A percentile compares a stretch with the other conserved stretches of the same genome.
Evolutionary conservation across 108 stramenopile species (phyloP).

Genomic region (Nitzschia inconspicua): DNA sequence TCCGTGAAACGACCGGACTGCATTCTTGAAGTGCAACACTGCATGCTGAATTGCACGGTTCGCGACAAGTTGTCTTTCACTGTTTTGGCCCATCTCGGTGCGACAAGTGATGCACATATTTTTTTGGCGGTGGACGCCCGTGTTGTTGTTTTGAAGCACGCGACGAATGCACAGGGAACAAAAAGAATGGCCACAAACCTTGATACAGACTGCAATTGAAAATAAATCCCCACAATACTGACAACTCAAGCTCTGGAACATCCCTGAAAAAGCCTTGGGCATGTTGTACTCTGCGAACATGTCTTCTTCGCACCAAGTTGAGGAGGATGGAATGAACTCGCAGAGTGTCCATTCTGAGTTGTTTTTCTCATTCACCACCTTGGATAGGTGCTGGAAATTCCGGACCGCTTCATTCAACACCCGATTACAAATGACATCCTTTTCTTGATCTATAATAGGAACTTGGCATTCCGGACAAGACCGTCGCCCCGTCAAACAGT

Average conservation of each 20-base stretch:
- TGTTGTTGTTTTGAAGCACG: conserved; percentile 17
- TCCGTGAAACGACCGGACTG: too few relatives aligned
- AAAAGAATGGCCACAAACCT: conserved; percentile 55
- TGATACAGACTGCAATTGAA: conserved; percentile 33
- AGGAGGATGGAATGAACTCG: too few relatives aligned
- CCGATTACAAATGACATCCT: too few relatives aligned
- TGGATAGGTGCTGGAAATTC: too few relatives aligned
- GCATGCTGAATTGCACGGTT: conserved; percentile 22
- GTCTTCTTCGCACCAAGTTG: too few relatives aligned
- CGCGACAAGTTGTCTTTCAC: conserved; percentile 11
- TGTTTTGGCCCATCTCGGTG: neutral
- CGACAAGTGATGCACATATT: conserved; percentile 30
- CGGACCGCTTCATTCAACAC: too few relatives aligned
- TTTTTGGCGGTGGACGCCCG: conserved; percentile 3
- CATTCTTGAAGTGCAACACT: conserved; percentile 10
- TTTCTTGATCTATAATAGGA: too few relatives aligned
- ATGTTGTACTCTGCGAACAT: conserved; percentile 15
- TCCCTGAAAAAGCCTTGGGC: conserved; percentile 14
- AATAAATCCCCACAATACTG: conserved; percentile 41
- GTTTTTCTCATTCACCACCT: too few relatives aligned
- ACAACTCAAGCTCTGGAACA: conserved; percentile 40
- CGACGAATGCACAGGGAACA: conserved; percentile 55
- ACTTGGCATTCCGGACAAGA: too few relatives aligned
- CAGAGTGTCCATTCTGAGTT: too few relatives aligned
- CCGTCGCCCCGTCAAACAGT: too few relatives aligned